Conservation (phyloP, 139 green algal species). For the Coelastrella sp. region DNA sequence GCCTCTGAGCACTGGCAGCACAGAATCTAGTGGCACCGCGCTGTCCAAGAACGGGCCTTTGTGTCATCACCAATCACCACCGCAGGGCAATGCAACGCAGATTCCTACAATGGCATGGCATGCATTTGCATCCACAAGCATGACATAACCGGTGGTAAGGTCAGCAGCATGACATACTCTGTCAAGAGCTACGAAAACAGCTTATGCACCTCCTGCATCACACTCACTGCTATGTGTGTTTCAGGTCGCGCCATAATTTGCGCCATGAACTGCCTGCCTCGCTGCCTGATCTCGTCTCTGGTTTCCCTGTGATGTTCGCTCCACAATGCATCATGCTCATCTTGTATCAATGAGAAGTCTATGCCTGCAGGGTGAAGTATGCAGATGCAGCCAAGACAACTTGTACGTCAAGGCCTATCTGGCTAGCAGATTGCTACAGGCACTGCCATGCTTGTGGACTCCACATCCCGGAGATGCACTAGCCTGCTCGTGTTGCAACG, state of each 20-base stretch:
- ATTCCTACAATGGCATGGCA: background rate
- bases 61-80: too few relatives aligned
- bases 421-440: too few relatives aligned
- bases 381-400: background rate
- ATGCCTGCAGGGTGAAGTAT: conserved; percentile 43
- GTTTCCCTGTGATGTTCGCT: conserved; percentile 51
- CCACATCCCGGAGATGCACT: too few relatives aligned
- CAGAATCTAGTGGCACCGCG: too few relatives aligned
- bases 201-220: background rate
- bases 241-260: conserved; percentile 53
- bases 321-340: conserved; percentile 65
- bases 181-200: background rate
- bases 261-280: conserved; percentile 41
- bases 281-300: conserved; percentile 54
- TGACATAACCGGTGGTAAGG: background rate
- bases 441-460: too few relatives aligned
- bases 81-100: too few relatives aligned
- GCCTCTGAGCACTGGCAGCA: background rate
- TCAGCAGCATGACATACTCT: background rate
- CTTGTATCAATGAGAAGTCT: conserved; percentile 65
- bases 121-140: background rate
- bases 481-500: too few relatives aligned
- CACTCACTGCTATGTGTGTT: conserved; percentile 44
- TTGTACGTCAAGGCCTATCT: too few relatives aligned
- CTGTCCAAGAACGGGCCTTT: too few relatives aligned